These are phyloP conservation scores for Phytophthora boehmeriae DNA, from an alignment of 352 stramenopile genomes.

Conservation along the genomic window DNA sequence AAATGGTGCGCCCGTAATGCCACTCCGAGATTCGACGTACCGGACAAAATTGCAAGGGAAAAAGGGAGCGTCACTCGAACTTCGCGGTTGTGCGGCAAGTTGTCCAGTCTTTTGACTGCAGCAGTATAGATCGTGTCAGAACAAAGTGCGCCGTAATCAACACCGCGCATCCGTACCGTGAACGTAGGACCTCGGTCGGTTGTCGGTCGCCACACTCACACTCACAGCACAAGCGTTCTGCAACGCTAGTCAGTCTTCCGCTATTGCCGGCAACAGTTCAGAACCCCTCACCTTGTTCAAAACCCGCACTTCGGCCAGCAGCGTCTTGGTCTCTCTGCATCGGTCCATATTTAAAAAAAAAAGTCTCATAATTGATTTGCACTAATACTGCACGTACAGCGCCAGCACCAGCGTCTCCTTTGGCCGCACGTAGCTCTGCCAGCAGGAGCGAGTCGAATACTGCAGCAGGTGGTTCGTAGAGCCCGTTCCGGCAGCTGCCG, in stretches of 20 bases:
- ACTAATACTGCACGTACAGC: constrained; percentile 36
- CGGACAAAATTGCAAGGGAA: constrained; percentile 68
- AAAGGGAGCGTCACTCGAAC: constrained; percentile 59
- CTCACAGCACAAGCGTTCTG: constrained; percentile 74
- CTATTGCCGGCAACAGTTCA: neutral
- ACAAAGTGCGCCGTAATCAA: neutral
- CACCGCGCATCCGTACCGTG: constrained; percentile 30
- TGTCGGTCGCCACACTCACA: constrained; percentile 72
- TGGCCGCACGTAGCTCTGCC: constrained; percentile 62
- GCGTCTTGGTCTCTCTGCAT: constrained; percentile 59
- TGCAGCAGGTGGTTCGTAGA: constrained; percentile 46
- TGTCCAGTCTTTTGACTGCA: constrained; percentile 55
- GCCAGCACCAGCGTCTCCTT: constrained; percentile 60
- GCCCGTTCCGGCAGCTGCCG: constrained; percentile 33
- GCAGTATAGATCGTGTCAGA: neutral
- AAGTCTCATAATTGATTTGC: no score
- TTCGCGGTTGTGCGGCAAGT: constrained; percentile 64
- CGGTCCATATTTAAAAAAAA: no score
- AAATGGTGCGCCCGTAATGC: neutral
- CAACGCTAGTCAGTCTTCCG: neutral
- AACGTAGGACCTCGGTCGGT: constrained; percentile 65
- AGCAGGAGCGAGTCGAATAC: constrained; percentile 62
- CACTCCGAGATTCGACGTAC: constrained; percentile 18
- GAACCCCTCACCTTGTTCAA: constrained; percentile 60
- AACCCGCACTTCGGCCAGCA: constrained; percentile 73